Evolutionary conservation across 78 protist genomes (phyloP), one percentile per base, ranked within the genome.

Genomic region (Creolimax fragrantissima): DNA sequence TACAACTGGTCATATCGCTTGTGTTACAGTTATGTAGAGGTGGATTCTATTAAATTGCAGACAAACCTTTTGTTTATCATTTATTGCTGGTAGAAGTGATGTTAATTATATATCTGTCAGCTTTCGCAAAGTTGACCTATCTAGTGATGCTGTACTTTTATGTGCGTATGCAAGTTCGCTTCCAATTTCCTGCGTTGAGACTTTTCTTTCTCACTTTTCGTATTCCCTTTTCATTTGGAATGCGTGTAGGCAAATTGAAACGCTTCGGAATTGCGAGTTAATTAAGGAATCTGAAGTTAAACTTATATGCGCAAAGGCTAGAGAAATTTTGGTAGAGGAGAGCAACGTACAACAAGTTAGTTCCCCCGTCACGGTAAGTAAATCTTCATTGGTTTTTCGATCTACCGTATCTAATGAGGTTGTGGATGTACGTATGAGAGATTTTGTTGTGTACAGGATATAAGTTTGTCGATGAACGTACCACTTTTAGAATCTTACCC

Each of bases 241-340:
- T 83, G 2, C 37, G 7, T 83, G 86, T 41, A 83, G 97, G 45
- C 98, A 97, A 44, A 97, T 98, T 17, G 99, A 97, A 92, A 95
- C 92, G 92, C 94, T 98, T 32, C 45, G 67, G 39, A 67, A 93
- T n/a, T 98, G 99, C 89, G 98, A 98, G 88, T 84, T 93, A 88
- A 95, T 97, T 81, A 93, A 92, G 45, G 99, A 98, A 90, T 41
- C 93, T 44, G 99, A 98, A 43, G 99, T 98, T 43, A 97, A 98
- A 92, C 94, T 95, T 2, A 94, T 99, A 39, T 99, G 99, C 92
- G 90, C 96, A 4, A 98, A 97, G 92, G 99, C 99, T 3, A 85
- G 98, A 2, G 99, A 98, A 90, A 98, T 99, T 44, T 92, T 99
- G 43, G 91, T 97, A 3, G 99, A 98, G 81, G 99, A 98, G 89